A percentile compares a stretch with the other conserved stretches of the same genome.
Conservation (phyloP, 2,329 filamentous ascomycete genomes). For the Trichoderma koningiopsis region DNA sequence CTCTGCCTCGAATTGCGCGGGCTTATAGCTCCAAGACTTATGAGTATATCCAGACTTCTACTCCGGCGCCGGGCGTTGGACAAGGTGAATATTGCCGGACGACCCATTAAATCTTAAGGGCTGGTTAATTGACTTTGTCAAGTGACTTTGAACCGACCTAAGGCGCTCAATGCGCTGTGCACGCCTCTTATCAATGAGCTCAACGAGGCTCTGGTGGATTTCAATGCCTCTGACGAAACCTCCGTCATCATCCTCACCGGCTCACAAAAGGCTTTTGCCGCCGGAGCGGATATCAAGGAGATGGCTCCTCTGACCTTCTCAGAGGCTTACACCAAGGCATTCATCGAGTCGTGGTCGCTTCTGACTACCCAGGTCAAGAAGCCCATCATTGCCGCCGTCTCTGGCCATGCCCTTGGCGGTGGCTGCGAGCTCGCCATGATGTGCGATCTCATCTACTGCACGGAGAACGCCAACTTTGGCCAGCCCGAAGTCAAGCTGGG, state of each 20-base stretch:
- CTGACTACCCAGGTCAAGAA: constrained; percentile 85
- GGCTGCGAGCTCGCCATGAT: constrained; percentile 98
- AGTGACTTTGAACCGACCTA: constrained; percentile 94
- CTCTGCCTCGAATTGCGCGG: constrained; percentile 58
- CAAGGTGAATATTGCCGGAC: constrained; percentile 61
- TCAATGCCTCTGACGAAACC: constrained; percentile 70
- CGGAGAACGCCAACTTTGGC: constrained; percentile 82
- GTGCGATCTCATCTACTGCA: constrained; percentile 94
- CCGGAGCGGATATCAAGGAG: constrained; percentile 98
- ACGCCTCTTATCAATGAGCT: constrained; percentile 90
- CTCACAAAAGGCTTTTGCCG: constrained; percentile 86
- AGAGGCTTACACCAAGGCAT: constrained; percentile 82
- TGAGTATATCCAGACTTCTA: constrained; percentile 80
- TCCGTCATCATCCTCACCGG: constrained; percentile 84
- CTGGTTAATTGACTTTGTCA: constrained; percentile 11
- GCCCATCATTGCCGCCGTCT: constrained; percentile 90
- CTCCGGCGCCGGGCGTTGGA: constrained; percentile 84
- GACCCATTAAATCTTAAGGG: fast-evolving
- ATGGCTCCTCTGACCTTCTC: constrained; percentile 93
- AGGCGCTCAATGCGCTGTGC: constrained; percentile 91
- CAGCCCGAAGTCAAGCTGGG: constrained; percentile 98
- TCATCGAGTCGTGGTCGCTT: constrained; percentile 93
- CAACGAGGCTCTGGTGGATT: constrained; percentile 71
- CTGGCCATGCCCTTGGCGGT: constrained; percentile 90
- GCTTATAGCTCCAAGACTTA: constrained; percentile 62